phyloP scores from a whole-genome alignment of 2,329 filamentous ascomycete genomes.

The Nannizziopsis barbatae region DNA sequence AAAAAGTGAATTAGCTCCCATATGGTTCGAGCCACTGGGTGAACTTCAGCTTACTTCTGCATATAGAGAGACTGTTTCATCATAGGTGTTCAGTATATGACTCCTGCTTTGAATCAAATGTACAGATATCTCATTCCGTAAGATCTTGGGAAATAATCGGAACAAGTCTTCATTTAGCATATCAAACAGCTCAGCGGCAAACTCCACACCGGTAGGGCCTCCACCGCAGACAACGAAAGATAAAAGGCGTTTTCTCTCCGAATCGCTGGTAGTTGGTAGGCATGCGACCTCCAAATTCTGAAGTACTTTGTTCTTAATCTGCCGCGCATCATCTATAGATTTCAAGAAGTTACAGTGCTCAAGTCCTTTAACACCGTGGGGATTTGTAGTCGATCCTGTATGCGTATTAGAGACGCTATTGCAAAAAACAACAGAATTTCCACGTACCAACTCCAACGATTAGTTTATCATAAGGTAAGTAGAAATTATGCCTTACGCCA shows the following conservation, averaged over 20 bases:
- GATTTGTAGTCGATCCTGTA: conserved; percentile 70
- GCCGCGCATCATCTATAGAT: conserved; percentile 80
- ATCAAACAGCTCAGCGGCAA: conserved; percentile 91
- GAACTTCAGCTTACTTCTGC: conserved; percentile 53
- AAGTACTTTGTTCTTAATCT: conserved; percentile 79
- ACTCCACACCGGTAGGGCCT: conserved; percentile 93
- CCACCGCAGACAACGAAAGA: conserved; percentile 96
- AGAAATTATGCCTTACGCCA: conserved; percentile 72
- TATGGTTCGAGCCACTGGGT: not conserved
- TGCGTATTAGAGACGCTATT: conserved; percentile 7
- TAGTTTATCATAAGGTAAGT: conserved; percentile 94
- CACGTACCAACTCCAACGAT: conserved; percentile 66
- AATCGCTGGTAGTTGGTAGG: conserved; percentile 80
- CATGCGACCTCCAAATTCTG: conserved; percentile 83
- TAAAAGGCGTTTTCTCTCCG: conserved; percentile 73
- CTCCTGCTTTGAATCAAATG: conserved; percentile 90
- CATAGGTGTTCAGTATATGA: conserved; percentile 96
- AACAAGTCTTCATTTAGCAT: conserved; percentile 90
- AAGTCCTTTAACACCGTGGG: conserved; percentile 88
- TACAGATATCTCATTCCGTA: conserved; percentile 96
- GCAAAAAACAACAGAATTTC: not conserved
- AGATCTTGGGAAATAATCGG: conserved; percentile 68
- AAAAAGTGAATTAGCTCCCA: conserved; percentile 11
- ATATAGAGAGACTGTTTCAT: conserved; percentile 84
- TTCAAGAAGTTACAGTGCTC: conserved; percentile 93